phyloP scores from a whole-genome alignment of 2,329 filamentous ascomycete species.

The Magnaporthales sp. region DNA sequence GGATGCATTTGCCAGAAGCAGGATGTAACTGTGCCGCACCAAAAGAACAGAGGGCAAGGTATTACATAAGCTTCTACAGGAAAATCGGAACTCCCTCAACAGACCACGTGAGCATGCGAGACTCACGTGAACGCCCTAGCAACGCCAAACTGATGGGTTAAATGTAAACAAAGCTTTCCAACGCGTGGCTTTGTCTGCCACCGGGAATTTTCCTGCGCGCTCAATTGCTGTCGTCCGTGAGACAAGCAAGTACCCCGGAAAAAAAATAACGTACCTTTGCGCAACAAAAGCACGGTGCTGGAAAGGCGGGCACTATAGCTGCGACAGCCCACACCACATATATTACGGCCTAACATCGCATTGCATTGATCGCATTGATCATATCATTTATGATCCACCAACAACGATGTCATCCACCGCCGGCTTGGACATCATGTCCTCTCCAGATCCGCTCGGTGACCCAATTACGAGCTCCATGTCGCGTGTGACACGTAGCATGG shows the following conservation, averaged over 20 bases:
- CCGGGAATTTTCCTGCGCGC: neutral
- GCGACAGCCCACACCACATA: neutral
- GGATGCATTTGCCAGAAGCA: neutral
- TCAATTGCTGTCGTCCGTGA: neutral
- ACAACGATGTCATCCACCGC: constrained; percentile 1
- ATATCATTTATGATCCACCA: neutral
- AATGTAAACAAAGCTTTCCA: neutral
- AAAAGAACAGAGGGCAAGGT: neutral
- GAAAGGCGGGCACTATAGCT: neutral
- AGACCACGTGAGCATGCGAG: neutral
- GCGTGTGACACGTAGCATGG: constrained; percentile 31
- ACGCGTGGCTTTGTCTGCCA: neutral
- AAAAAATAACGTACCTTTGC: neutral
- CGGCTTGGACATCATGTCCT: constrained; percentile 35
- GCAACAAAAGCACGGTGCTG: neutral
- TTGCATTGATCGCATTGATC: neutral
- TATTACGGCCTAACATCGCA: neutral
- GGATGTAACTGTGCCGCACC: too few relatives aligned
- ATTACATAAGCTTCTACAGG: neutral
- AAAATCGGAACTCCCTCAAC: neutral
- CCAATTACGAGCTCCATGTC: constrained; percentile 22
- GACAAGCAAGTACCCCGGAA: neutral
- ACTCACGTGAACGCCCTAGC: neutral
- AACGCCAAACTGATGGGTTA: neutral
- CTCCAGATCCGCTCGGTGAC: constrained; percentile 41